phyloP scores from a whole-genome alignment of 2,329 filamentous ascomycete species.

The Coleophoma crateriformis region DNA sequence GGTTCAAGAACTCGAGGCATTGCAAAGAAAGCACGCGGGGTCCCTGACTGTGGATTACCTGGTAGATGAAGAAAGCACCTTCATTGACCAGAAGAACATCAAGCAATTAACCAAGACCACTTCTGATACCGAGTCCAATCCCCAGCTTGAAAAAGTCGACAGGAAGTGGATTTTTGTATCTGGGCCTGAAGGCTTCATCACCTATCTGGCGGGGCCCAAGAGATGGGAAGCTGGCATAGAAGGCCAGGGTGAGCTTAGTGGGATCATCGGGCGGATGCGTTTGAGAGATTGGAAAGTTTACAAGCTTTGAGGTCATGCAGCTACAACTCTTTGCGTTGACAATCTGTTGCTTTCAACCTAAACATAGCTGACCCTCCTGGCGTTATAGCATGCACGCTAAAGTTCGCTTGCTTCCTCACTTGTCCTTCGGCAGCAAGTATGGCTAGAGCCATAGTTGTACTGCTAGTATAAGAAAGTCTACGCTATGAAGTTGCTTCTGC shows the following conservation, averaged over 20 bases:
- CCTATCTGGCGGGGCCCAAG: conserved; percentile 75
- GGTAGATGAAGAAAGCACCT: conserved; percentile 72
- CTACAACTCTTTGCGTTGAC: too few species aligned
- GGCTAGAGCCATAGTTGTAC: too few species aligned
- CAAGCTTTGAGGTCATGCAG: conserved; percentile 23
- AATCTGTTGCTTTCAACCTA: too few species aligned
- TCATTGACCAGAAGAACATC: conserved; percentile 53
- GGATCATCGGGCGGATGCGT: conserved; percentile 54
- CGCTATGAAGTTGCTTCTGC: too few species aligned
- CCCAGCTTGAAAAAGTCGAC: conserved; percentile 23
- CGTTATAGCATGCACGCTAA: too few species aligned
- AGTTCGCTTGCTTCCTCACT: too few species aligned
- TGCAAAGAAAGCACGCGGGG: conserved; percentile 52
- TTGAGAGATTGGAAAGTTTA: conserved; percentile 32
- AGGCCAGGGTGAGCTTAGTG: conserved; percentile 68
- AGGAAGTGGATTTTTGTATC: conserved; percentile 73
- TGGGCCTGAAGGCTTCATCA: conserved; percentile 85
- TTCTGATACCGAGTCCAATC: conserved; percentile 10
- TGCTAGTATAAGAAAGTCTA: too few species aligned
- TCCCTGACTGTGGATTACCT: conserved; percentile 66
- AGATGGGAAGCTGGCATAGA: conserved; percentile 67
- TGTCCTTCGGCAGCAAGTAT: too few species aligned
- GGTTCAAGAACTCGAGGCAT: conserved; percentile 53
- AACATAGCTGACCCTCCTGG: too few species aligned
- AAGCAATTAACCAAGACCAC: conserved; percentile 22